Evolutionary conservation across 2,329 filamentous ascomycete species (phyloP).

Genomic region (Aureobasidium subglaciale): DNA sequence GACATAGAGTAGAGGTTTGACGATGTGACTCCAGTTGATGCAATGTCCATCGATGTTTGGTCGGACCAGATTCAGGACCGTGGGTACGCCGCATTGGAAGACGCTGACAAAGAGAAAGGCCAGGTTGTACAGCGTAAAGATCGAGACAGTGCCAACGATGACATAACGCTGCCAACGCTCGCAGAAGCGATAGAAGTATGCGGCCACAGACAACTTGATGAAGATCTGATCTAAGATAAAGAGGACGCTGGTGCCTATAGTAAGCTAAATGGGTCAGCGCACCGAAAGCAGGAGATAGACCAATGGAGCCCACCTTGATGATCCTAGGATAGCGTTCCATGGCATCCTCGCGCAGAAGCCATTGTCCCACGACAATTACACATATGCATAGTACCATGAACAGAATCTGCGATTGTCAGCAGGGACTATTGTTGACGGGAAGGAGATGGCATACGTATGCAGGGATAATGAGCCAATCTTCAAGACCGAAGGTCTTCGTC

Average conservation of each 20-base stretch:
- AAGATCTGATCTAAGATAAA: slow-evolving; percentile 13
- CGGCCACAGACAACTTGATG: slow-evolving; percentile 14
- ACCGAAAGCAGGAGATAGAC: background rate
- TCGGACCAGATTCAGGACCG: slow-evolving; percentile 1
- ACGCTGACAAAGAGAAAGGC: slow-evolving; percentile 7
- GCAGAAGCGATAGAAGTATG: slow-evolving; percentile 14
- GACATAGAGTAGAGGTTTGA: slow-evolving; percentile 13
- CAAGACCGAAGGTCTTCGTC: slow-evolving; percentile 11
- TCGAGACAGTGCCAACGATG: background rate
- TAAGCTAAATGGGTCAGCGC: background rate
- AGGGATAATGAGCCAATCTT: slow-evolving; percentile 15
- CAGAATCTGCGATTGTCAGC: background rate
- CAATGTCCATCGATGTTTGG: background rate
- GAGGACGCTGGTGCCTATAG: slow-evolving; percentile 1
- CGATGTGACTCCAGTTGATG: slow-evolving; percentile 1
- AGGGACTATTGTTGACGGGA: no score
- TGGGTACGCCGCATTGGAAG: slow-evolving; percentile 15
- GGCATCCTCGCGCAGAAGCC: background rate
- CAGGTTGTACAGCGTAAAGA: slow-evolving; percentile 5
- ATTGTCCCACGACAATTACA: background rate
- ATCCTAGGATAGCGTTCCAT: background rate
- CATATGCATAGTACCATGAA: background rate
- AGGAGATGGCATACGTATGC: slow-evolving; percentile 8
- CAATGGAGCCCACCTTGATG: background rate
- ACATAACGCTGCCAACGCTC: slow-evolving; percentile 12